Evolutionary conservation across 2,329 filamentous ascomycete species (phyloP), one percentile per base, ranked within the genome.

Genomic region (Diaporthe nobilis): DNA sequence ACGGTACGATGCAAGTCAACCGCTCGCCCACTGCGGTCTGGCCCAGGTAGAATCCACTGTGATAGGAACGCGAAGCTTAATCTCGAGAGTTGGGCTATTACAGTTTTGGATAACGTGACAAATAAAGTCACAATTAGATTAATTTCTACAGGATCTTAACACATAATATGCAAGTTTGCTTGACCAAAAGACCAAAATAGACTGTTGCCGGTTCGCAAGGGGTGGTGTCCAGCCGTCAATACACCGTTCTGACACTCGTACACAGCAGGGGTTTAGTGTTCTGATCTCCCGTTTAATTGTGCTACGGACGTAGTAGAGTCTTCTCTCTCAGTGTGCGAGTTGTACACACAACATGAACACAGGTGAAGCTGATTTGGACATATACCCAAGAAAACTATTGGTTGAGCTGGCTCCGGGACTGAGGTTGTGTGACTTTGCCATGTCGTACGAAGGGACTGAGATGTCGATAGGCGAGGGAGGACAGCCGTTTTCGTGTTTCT

Each of bases 341-440:
- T 17, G 10, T 51, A 4, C n/a, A 12, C 22, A 12, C 34, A 9
- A 39, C 15, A 13, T 5, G 13, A 61, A 34, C 12, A 13, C 12
- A 20, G n/a, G 15, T 47, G 44, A 68, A 7, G 28, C 63, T 25
- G 31, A 25, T 17, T 31, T 17, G 20, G 17, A 31, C 12, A 17
- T 31, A 8, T 22, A n/a, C 20, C 22, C 5, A 39, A 49, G 8
- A 12, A 8, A 12, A 53, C 28, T 13, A 68, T 28, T 53, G 47
- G 65, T 13, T 47, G 63, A 51, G 28, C 22, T 53, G 47, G 22
- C 63, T 51, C 22, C 34, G 47, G 7, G 22, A 53, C 47, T 53
- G 34, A 53, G 65, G 22, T 53, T 68, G 65, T 68, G 65, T 22
- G 65, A 68, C 47, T 28, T 7, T 12, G 22, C 13, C 31, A 28